A percentile compares a stretch with the other conserved stretches of the same genome.
These are phyloP conservation scores for Beauveria pseudobassiana DNA, from an alignment of 2,329 filamentous ascomycete genomes.

Conservation along the genomic window DNA sequence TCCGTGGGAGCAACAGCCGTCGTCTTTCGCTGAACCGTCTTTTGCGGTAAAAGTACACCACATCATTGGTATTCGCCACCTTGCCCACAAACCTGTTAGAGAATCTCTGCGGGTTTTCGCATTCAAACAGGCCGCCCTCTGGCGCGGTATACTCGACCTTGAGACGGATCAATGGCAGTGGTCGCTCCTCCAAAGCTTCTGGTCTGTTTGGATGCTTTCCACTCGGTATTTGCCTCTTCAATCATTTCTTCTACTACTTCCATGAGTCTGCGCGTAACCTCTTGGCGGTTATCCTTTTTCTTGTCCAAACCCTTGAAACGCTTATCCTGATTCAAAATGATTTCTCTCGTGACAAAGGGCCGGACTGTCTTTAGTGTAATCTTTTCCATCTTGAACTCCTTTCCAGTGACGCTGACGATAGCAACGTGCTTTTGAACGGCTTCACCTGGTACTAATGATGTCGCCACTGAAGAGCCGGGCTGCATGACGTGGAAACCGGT, in stretches of 20 bases:
- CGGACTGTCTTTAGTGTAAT: slow-evolving; percentile 81
- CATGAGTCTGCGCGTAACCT: slow-evolving; percentile 71
- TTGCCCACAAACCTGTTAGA: slow-evolving; percentile 86
- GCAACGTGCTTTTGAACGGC: slow-evolving; percentile 86
- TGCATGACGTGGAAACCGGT: slow-evolving; percentile 95
- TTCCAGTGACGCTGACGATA: slow-evolving; percentile 75
- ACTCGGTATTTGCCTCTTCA: slow-evolving; percentile 71
- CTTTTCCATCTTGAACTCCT: slow-evolving; percentile 70
- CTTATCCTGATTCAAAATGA: slow-evolving; percentile 67
- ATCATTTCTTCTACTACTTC: slow-evolving; percentile 80
- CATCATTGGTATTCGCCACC: slow-evolving; percentile 90
- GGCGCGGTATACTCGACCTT: slow-evolving; percentile 85
- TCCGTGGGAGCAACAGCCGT: slow-evolving; percentile 52
- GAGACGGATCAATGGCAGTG: slow-evolving; percentile 77
- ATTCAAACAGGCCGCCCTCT: slow-evolving; percentile 78
- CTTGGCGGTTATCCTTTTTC: slow-evolving; percentile 73
- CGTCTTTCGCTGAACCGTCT: slow-evolving; percentile 43
- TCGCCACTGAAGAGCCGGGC: slow-evolving; percentile 91
- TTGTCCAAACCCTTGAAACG: slow-evolving; percentile 71
- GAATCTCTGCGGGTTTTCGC: slow-evolving; percentile 92
- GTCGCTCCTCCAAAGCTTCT: slow-evolving; percentile 53
- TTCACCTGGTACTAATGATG: slow-evolving; percentile 83
- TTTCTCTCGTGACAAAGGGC: slow-evolving; percentile 81
- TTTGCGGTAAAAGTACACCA: slow-evolving; percentile 92
- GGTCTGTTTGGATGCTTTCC: slow-evolving; percentile 65